A percentile compares a stretch with the other conserved stretches of the same genome.
Conservation (phyloP, 192 early-diverging fungal species). For the Podila verticillata region DNA sequence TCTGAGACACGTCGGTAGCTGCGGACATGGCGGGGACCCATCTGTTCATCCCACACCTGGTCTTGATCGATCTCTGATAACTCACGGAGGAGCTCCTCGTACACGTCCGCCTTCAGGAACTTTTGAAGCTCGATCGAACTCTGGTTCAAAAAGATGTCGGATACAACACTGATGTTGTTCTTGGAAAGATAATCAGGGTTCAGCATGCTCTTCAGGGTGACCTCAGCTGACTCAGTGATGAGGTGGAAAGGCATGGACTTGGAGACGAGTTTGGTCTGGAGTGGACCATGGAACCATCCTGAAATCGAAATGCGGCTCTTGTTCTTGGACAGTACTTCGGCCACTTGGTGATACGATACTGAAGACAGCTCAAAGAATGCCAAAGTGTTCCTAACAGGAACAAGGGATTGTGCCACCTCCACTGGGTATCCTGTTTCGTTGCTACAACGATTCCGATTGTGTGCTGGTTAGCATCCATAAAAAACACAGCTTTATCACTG, state of each 20-base stretch:
- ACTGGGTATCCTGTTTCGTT: constrained; percentile 59
- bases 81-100: constrained; percentile 32
- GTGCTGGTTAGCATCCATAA: no score
- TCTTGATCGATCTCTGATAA: constrained; percentile 23
- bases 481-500: not conserved
- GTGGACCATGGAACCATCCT: constrained; percentile 74
- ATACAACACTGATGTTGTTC: constrained; percentile 43
- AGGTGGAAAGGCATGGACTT: constrained; percentile 31
- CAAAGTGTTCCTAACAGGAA: constrained; percentile 65
- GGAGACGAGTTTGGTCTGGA: constrained; percentile 48
- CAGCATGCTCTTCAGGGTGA: constrained; percentile 51
- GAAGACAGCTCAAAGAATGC: constrained; percentile 69
- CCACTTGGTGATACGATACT: constrained; percentile 70
- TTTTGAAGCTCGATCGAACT: constrained; percentile 52
- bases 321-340: constrained; percentile 51
- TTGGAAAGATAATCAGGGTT: constrained; percentile 58
- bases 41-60: constrained; percentile 28
- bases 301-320: constrained; percentile 69
- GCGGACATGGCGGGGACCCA: constrained; percentile 60
- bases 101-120: constrained; percentile 51
- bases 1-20: constrained; percentile 54
- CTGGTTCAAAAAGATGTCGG: constrained; percentile 55
- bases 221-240: not conserved
- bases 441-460: constrained; percentile 12
- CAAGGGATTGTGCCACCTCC: constrained; percentile 50